phyloP scores from a whole-genome alignment of 768 basidiomycete genomes.

The Paxillus ammoniavirescens region DNA sequence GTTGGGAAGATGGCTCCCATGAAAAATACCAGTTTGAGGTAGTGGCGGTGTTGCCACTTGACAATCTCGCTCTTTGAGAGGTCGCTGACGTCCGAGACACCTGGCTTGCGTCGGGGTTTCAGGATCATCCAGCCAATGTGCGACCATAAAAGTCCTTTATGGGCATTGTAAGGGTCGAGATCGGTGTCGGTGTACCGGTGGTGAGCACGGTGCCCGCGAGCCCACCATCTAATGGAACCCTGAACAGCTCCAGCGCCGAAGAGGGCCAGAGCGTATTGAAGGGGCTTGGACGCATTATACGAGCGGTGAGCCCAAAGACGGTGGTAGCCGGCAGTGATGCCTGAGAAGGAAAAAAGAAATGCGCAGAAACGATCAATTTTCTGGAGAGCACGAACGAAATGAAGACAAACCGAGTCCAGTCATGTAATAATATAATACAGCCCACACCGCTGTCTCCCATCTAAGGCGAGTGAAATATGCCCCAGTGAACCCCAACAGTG shows the following conservation, averaged over 20 bases:
- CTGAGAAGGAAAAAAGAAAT: slow-evolving; percentile 26
- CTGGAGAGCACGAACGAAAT: slow-evolving; percentile 32
- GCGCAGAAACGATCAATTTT: slow-evolving; percentile 30
- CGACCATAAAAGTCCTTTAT: slow-evolving; percentile 82
- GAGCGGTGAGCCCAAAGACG: slow-evolving; percentile 96
- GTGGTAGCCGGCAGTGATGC: slow-evolving; percentile 94
- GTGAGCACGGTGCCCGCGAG: slow-evolving; percentile 94
- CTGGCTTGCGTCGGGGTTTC: slow-evolving; percentile 86
- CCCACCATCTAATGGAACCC: slow-evolving; percentile 99
- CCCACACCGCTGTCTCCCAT: slow-evolving; percentile 73
- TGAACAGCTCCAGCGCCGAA: slow-evolving; percentile 91
- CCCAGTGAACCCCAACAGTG: slow-evolving; percentile 72
- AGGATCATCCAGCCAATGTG: slow-evolving; percentile 94
- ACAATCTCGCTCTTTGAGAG: slow-evolving; percentile 77
- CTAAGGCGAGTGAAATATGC: slow-evolving; percentile 60
- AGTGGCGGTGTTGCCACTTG: slow-evolving; percentile 85
- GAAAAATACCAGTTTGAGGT: slow-evolving; percentile 63
- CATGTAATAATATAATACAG: slow-evolving; percentile 68
- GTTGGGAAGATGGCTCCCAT: slow-evolving; percentile 78
- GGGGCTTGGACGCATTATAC: slow-evolving; percentile 85
- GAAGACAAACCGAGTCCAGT: slow-evolving; percentile 74
- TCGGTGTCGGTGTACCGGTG: slow-evolving; percentile 97
- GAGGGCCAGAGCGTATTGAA: slow-evolving; percentile 83
- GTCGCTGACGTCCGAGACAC: slow-evolving; percentile 88
- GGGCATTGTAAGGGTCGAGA: slow-evolving; percentile 93